Base-by-base conservation (phyloP, 257 asterid species). In the Penstemon eatonii region DNA sequence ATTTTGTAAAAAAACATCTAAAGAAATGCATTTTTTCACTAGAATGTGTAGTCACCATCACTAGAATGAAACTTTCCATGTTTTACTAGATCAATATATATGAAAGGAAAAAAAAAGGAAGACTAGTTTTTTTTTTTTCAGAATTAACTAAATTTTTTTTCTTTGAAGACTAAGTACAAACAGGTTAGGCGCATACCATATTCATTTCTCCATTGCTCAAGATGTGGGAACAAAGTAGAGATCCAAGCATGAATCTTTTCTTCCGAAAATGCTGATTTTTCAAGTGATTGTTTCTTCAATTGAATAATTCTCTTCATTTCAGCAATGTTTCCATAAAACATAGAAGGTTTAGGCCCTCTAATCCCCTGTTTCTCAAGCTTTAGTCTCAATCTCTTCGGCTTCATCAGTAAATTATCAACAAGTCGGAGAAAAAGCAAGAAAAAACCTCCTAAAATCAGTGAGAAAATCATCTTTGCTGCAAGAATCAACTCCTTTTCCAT, bases 281-380 rank as follows among this genome's bases (percentile, higher is more conserved):
- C 55, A 10, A 12, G 58, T 10, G 65, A 50, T 13, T 62, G 60
- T 61, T 58, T 55, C 72, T 70, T 81, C 5, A 58, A 37, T 61
- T 75, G 80, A 43, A 68, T 61, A 7, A 80, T 71, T 43, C 38
- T 58, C 75, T 71, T 84, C 53, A 90, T 85, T 64, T 84, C 89
- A 61, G 82, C 79, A 53, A 89, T 75, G 64, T 89, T 83, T 53
- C 96, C 96, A 13, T 72, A 83, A 5, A 86, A 69, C 54, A 80
- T 15, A 6, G 88, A 81, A 3, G 91, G 87, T 19, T 40, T 13
- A 38, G 95, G 95, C 15, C 95, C 96, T 63, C 52, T 70, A 5
- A 90, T 81, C 67, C 96, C 93, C 63, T 90, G 95, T 19, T 69
- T 81, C 51, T 47, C 74, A 52, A 90, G 80, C 71, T 69, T 81